Evolutionary conservation across 2,329 filamentous ascomycete species (phyloP), one percentile per base, ranked within the genome.

Genomic region (Paecilomyces sp.): DNA sequence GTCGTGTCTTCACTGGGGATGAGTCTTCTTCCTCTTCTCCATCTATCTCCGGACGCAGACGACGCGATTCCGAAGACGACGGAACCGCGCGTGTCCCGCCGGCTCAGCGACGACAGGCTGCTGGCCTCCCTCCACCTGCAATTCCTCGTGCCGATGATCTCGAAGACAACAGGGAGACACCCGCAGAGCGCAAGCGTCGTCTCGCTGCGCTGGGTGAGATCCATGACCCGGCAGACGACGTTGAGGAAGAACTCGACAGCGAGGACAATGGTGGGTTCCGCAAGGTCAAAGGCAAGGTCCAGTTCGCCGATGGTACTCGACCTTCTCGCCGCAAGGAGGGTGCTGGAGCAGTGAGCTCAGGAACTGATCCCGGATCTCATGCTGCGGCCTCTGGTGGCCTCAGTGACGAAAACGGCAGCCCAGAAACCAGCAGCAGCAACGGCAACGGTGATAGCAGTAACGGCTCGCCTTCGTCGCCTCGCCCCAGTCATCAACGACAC

Each of bases 121-220:
- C 70, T 34, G 71, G 72, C 57, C 56, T 74, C 12, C 52, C 64
- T 0, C 64, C 62, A 9, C 66, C 69, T 9, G 66, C 67, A 1
- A 68, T 64, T 28, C 60, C 68, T 59, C 50, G 36, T 25, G 6
- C 22, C 11, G 47, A 41, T 6, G 71, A 70, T 30, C 11, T 66
- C 12, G 74, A 75, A 18, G 41, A 47, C 13, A 74, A 76, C n/a
- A 71, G 70, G 28, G 76, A 79, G 61, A 80, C 78, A 3, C 76
- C 76, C 1, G 78, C 77, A 8, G 77, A 80, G 62, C 77, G 76
- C 47, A 73, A 76, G 55, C 77, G 78, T 60, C 76, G 78, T 67
- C 70, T 79, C 7, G 77, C 76, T 28, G 77, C 77, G 1, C 63
- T 80, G 11, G 77, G 77, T 52, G 66, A 75, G 55, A 63, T 70